phyloP scores from a whole-genome alignment of 1,139 yeast genomes.

The Pichia sp. region DNA sequence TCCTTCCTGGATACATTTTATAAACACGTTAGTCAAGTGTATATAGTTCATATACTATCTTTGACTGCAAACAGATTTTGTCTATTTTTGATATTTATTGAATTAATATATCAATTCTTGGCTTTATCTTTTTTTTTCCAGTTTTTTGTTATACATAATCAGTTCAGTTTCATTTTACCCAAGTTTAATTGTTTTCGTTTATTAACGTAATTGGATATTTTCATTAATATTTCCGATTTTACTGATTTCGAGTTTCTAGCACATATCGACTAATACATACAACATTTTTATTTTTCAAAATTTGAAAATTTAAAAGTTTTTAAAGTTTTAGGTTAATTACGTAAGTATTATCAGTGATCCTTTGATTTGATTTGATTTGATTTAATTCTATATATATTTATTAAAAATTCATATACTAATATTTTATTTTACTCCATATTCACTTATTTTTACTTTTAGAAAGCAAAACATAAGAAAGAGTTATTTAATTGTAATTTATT shows the following conservation, averaged over 20 bases:
- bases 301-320: neutral
- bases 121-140: neutral
- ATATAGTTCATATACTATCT: neutral
- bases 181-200: neutral
- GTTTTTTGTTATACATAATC: neutral
- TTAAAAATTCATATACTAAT: neutral
- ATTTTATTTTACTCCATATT: neutral
- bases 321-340: too few relatives aligned
- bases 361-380: too few relatives aligned
- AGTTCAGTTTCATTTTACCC: neutral
- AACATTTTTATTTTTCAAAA: neutral
- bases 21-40: neutral
- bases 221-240: neutral
- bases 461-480: neutral
- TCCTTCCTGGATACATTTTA: neutral
- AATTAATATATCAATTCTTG: slow-evolving; percentile 12
- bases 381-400: too few relatives aligned
- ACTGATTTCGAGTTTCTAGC: too few relatives aligned
- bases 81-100: slow-evolving; percentile 14
- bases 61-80: neutral
- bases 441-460: neutral
- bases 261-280: too few relatives aligned
- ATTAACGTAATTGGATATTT: neutral
- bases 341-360: too few relatives aligned
- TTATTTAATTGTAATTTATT: neutral